Conservation (phyloP, 1,284 basidiomycete genomes). For the Trichosporon inkin region DNA sequence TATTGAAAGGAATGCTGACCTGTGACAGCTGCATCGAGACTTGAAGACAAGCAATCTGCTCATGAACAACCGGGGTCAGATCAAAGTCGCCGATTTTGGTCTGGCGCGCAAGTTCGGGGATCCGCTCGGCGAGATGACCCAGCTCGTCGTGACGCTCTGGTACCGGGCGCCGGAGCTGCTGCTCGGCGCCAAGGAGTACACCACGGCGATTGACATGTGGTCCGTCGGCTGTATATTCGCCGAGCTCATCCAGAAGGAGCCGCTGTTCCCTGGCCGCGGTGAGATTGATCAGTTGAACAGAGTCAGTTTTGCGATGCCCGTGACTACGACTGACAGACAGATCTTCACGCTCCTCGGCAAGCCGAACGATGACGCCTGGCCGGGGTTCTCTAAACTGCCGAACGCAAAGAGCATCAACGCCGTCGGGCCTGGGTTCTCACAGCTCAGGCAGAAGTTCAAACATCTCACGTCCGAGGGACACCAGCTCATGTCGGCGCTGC, state of each 20-base stretch:
- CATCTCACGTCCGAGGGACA: conserved; percentile 77
- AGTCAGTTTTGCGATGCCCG: conserved; percentile 52
- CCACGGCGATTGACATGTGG: conserved; percentile 63
- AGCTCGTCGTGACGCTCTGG: conserved; percentile 97
- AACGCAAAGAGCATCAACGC: conserved; percentile 73
- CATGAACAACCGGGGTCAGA: conserved; percentile 97
- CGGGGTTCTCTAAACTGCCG: conserved; percentile 71
- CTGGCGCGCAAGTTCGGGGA: conserved; percentile 93
- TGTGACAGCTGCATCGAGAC: conserved; percentile 72
- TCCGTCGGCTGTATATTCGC: conserved; percentile 70
- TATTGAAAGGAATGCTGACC: background rate
- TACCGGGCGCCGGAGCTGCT: conserved; percentile 96
- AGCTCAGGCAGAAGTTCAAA: conserved; percentile 59
- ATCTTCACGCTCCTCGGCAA: conserved; percentile 88
- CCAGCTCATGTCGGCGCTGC: conserved; percentile 73
- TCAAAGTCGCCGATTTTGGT: conserved; percentile 98
- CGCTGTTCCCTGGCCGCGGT: conserved; percentile 90
- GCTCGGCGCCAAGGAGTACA: conserved; percentile 85
- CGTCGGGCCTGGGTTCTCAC: conserved; percentile 61
- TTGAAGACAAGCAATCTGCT: conserved; percentile 95
- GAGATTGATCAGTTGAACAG: conserved; percentile 88
- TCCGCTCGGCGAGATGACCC: conserved; percentile 91
- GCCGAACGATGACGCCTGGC: conserved; percentile 82
- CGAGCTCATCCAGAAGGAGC: conserved; percentile 87
- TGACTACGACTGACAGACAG: conserved; percentile 24